These are phyloP conservation scores for Garcia nutans DNA, from an alignment of 345 rosid genomes.

Conservation along the genomic window DNA sequence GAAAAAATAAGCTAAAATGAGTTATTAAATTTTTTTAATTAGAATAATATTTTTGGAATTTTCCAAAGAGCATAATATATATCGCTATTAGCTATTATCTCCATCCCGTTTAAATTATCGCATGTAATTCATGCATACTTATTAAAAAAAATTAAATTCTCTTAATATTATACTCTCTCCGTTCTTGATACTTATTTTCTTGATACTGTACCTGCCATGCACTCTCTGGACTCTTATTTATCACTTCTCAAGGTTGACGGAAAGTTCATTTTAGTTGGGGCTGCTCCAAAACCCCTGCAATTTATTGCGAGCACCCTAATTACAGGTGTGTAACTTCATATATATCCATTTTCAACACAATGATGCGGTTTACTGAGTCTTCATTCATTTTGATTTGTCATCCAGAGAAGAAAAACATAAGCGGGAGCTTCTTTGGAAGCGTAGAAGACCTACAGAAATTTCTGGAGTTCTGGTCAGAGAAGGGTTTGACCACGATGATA, in stretches of 20 bases:
- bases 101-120: too few relatives aligned
- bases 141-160: too few relatives aligned
- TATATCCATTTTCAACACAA: neutral
- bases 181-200: too few relatives aligned
- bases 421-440: conserved; percentile 61
- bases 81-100: too few relatives aligned
- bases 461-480: conserved; percentile 50
- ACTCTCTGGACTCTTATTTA: conserved; percentile 39
- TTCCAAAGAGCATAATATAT: too few relatives aligned
- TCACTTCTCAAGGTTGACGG: conserved; percentile 47
- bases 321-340: conserved; percentile 22
- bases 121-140: too few relatives aligned
- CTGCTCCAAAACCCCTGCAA: conserved; percentile 39
- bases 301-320: conserved; percentile 33
- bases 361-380: neutral
- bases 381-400: neutral
- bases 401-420: conserved; percentile 54
- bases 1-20: too few relatives aligned
- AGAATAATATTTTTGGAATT: too few relatives aligned
- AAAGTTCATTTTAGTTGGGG: conserved; percentile 45
- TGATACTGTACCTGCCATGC: conserved; percentile 48
- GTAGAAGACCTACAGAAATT: conserved; percentile 56
- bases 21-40: too few relatives aligned
- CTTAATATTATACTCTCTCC: too few relatives aligned
- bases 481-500: conserved; percentile 49